Evolutionary conservation across 176 grass and related monocot genomes (phyloP).

Genomic region (Pontederia crassipes): DNA sequence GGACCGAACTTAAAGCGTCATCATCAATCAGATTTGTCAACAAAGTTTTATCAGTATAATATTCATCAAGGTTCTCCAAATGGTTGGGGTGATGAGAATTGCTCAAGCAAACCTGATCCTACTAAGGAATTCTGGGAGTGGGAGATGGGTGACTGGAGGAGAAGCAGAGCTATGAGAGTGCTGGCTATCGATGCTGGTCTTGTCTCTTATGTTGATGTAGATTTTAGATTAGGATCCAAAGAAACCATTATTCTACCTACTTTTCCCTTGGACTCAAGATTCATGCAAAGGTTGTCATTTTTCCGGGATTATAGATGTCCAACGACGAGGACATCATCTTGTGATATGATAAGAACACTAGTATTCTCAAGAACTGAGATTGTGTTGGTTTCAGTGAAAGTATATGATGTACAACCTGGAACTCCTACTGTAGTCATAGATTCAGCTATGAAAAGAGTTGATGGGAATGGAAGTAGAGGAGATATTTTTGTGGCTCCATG

Average conservation of each 20-base stretch:
- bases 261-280: slow-evolving; percentile 88
- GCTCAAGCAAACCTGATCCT: slow-evolving; percentile 35
- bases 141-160: slow-evolving; percentile 99
- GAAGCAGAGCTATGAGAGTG: slow-evolving; percentile 62
- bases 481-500: slow-evolving; percentile 70
- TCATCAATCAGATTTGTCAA: slow-evolving; percentile 37
- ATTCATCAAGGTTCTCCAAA: slow-evolving; percentile 42
- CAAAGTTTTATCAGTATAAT: slow-evolving; percentile 66
- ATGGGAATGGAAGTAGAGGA: slow-evolving; percentile 53
- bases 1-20: slow-evolving; percentile 90
- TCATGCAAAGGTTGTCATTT: slow-evolving; percentile 76
- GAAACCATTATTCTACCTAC: slow-evolving; percentile 78
- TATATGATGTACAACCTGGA: slow-evolving; percentile 71
- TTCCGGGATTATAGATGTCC: slow-evolving; percentile 54
- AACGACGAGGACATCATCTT: slow-evolving; percentile 36
- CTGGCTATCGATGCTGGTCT: slow-evolving; percentile 79
- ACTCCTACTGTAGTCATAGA: slow-evolving; percentile 54
- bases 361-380: slow-evolving; percentile 75
- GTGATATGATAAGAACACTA: slow-evolving; percentile 67
- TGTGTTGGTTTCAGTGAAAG: slow-evolving; percentile 60
- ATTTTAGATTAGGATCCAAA: slow-evolving; percentile 80
- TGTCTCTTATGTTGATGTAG: slow-evolving; percentile 84
- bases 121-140: slow-evolving; percentile 90
- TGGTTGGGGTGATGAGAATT: slow-evolving; percentile 31
- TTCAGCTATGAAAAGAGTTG: slow-evolving; percentile 62